Percentiles rank a stretch among this genome's conserved stretches.
Evolutionary conservation across 2,329 filamentous ascomycete genomes (phyloP).

Genomic region (Xylaria multiplex): DNA sequence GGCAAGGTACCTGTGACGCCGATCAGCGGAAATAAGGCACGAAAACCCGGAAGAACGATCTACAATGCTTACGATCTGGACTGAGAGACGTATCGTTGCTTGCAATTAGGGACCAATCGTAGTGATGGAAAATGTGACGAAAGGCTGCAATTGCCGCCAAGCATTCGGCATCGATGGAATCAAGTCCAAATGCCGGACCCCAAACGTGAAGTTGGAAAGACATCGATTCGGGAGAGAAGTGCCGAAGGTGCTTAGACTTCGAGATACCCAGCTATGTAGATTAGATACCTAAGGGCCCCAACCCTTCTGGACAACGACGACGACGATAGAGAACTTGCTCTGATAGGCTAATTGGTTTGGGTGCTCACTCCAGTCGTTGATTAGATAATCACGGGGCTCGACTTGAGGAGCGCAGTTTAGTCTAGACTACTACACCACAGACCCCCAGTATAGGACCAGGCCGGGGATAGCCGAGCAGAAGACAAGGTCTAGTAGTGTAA

Average conservation of each 20-base stretch:
- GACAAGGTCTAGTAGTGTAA: no score
- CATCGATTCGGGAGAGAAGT: conserved; percentile 41
- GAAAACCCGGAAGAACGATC: conserved; percentile 32
- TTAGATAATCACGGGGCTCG: no score
- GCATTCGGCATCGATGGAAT: conserved; percentile 92
- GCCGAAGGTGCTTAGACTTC: neutral
- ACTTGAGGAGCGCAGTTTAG: no score
- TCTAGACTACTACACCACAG: no score
- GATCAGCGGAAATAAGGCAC: conserved; percentile 42
- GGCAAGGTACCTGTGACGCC: conserved; percentile 62
- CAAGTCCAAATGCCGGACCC: conserved; percentile 87
- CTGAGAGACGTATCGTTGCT: conserved; percentile 78
- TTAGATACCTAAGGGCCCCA: no score
- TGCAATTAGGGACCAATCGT: conserved; percentile 75
- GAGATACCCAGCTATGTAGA: neutral
- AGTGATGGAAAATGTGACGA: conserved; percentile 66
- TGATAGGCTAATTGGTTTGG: no score
- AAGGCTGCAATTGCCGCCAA: conserved; percentile 84
- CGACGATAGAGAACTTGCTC: neutral
- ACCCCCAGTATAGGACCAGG: no score
- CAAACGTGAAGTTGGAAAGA: conserved; percentile 84
- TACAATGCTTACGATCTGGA: conserved; percentile 69
- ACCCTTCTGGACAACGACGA: neutral
- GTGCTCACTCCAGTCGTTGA: no score
- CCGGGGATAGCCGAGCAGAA: conserved; percentile 26